Evolutionary conservation across 345 rosid species (phyloP), one percentile per base, ranked within the genome.

Genomic region (Aquilaria yunnanensis): DNA sequence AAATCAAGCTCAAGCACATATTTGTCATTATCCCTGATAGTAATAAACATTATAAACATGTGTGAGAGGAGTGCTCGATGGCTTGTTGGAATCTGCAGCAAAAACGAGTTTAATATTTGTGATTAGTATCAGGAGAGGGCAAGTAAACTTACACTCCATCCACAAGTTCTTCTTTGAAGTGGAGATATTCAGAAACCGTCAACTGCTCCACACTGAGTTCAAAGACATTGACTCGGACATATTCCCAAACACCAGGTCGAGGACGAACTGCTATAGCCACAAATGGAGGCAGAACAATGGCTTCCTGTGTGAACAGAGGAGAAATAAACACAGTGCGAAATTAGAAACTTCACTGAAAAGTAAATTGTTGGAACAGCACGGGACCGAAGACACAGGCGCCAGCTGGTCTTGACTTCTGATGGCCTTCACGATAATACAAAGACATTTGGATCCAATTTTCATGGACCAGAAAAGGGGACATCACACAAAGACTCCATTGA

Each of bases 211-310:
- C 99, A 51, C 82, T 84, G 61, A 95, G 90, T 68, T 95, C 87
- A 47, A 70, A 49, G 54, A 91, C 88, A 74, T 91, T 88, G 50
- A 94, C 97, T 57, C 99, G 96, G 52, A 91, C 87, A 62, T 74
- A 94, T 76, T 94, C 99, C 99, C 99, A 94, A 63, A 94, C 96
- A 65, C 99, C 99, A 50, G 92, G 99, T 68, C 97, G 83, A 50
- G 99, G 99, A 52, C 99, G 92, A 74, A 94, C 74, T 3, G 99
- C 93, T 59, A 94, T 72, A 9, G 93, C 96, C 70, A 94, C 96
- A 67, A 82, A 90, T 0, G 99, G 99, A 61, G 99, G 99, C 62
- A 90, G 71, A 56, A 90, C 84, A 59, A 94, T 88, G 12, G 97
- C 99, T 87, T 94, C 99, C 97, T 94, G 59, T 64, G 2, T 37